These are phyloP conservation scores for Paecilomyces formosus DNA, from an alignment of 2,329 filamentous ascomycete species.

Conservation along the genomic window DNA sequence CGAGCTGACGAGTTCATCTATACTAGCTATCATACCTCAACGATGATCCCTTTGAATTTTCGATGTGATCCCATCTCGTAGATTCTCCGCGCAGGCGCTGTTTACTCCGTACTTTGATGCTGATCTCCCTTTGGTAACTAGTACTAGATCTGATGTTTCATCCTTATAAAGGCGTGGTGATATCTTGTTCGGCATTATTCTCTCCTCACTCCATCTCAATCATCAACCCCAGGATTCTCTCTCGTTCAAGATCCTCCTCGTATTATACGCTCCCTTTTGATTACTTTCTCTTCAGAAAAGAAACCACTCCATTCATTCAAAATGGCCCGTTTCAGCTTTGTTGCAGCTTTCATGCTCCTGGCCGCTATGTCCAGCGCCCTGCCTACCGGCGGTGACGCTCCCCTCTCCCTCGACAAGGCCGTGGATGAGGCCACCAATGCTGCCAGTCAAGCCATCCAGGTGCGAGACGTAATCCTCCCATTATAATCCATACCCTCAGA, in stretches of 20 bases:
- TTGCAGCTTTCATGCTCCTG: slow-evolving; percentile 19
- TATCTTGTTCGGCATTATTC: neutral
- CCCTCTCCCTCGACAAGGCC: neutral
- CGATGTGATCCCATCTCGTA: neutral
- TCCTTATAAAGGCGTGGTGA: neutral
- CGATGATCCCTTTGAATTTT: neutral
- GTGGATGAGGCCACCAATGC: neutral
- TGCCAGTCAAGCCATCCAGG: neutral
- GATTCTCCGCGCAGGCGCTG: neutral
- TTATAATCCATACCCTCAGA: too few relatives aligned
- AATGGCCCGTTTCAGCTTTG: slow-evolving; percentile 22
- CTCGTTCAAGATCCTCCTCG: neutral
- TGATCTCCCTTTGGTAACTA: neutral
- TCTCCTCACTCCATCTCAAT: neutral
- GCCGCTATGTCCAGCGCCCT: slow-evolving; percentile 19
- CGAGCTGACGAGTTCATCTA: neutral
- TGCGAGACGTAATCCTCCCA: neutral
- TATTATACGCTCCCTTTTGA: slow-evolving; percentile 10
- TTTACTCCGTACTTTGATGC: neutral
- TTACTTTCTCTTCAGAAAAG: slow-evolving; percentile 1
- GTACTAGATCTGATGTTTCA: neutral
- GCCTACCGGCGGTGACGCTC: slow-evolving; percentile 9
- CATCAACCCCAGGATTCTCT: neutral
- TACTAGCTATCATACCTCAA: neutral
- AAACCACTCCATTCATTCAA: slow-evolving; percentile 3